Base-by-base conservation (phyloP, 306 rosid genomes). In the Vigna radiata region DNA sequence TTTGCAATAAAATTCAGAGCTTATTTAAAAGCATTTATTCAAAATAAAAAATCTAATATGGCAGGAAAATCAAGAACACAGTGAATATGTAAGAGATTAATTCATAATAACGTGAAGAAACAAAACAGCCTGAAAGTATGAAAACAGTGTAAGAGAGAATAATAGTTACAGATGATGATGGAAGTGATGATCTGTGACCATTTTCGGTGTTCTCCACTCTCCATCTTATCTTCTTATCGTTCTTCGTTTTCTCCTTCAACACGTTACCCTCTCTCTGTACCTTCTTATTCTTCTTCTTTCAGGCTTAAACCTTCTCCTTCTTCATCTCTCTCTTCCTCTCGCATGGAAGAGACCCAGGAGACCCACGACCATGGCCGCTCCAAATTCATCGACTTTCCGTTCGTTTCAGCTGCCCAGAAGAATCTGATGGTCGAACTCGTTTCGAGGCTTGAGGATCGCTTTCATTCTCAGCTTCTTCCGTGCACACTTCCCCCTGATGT, bases 361-460 rank as follows among this genome's bases (percentile, higher is more conserved):
- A 6, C 61, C 67, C 59, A 41, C 48, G 37, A 50, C 48, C 83
- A 77, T 12, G 79, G 85, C 0, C 70, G 77, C 15, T 27, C 18
- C n/a, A 91, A 93, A 48, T 88, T 91, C 44, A 53, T 64, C 65
- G 96, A 89, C 4, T 91, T 94, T 59, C 94, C 96, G 0, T 88
- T 86, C 68, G 86, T 94, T 46, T 90, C 98, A 3, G 21, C 68
- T 48, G 59, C 92, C 0, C 98, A 90, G 50, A 90, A 81, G 82
- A 84, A 64, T 15, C 85, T 94, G 39, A 90, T 94, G 94, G 63
- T 83, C 3, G 89, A 90, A 83, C 90, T 90, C 1, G 81, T 91
- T 31, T 86, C 90, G 8, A 46, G 76, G 4, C 39, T 90, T 1
- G 98, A 94, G 83, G 69, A 78, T 23, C 89, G 94, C 17, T 81